phyloP scores from a whole-genome alignment of 2,329 filamentous ascomycete species.

The Xylariaceae sp. region DNA sequence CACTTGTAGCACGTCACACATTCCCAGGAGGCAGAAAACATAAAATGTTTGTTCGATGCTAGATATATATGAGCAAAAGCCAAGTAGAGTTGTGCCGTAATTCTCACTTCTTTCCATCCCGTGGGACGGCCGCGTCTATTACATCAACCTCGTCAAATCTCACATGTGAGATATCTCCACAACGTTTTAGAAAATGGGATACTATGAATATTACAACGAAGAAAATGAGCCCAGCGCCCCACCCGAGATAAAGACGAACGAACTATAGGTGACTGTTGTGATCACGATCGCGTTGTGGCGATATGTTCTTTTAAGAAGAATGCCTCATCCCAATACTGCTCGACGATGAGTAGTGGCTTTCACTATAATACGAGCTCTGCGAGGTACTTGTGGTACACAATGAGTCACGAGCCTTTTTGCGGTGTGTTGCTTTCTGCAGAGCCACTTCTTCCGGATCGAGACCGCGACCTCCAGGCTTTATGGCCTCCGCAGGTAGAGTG shows the following conservation, averaged over 20 bases:
- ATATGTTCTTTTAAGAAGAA: not conserved
- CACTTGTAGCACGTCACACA: not conserved
- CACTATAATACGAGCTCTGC: constrained; percentile 22
- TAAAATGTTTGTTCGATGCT: not conserved
- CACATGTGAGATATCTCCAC: no score
- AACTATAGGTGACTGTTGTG: not conserved
- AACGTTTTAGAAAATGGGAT: no score
- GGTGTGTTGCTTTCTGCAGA: constrained; percentile 32
- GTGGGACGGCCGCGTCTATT: no score
- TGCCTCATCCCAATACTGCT: constrained; percentile 19
- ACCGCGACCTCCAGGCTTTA: constrained; percentile 41
- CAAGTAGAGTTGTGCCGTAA: no score
- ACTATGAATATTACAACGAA: no score
- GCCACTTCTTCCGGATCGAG: constrained; percentile 44
- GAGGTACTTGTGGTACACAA: constrained; percentile 15
- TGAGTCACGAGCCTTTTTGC: constrained; percentile 28
- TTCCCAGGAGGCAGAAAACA: not conserved
- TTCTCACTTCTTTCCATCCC: no score
- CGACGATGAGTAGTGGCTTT: constrained; percentile 23
- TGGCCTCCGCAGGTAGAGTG: constrained; percentile 42
- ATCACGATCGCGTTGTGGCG: not conserved
- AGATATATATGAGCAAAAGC: not conserved
- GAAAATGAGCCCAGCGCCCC: no score
- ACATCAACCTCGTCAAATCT: no score
- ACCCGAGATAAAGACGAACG: not conserved